These are phyloP conservation scores for Globisporangium viniferum DNA, from an alignment of 352 stramenopile species.

Conservation along the genomic window DNA sequence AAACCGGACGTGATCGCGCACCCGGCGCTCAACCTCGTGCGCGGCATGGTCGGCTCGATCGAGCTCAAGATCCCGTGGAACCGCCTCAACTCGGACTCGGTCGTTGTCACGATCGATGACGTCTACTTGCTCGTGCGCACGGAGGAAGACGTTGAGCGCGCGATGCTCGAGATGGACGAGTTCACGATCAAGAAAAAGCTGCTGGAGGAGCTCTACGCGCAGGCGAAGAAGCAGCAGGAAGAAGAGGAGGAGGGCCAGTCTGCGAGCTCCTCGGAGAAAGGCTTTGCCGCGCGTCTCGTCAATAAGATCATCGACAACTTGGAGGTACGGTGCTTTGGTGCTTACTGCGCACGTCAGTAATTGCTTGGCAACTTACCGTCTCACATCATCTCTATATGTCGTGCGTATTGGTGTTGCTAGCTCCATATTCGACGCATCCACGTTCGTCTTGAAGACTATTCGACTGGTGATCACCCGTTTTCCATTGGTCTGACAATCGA, in stretches of 20 bases:
- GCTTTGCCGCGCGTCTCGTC: slow-evolving; percentile 70
- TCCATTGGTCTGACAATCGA: slow-evolving; percentile 78
- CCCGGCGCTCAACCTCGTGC: slow-evolving; percentile 65
- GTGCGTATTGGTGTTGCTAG: slow-evolving; percentile 23
- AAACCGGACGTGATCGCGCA: slow-evolving; percentile 69
- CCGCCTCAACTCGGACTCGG: slow-evolving; percentile 81
- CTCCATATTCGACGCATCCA: slow-evolving; percentile 86
- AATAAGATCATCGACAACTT: slow-evolving; percentile 91
- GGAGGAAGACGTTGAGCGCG: slow-evolving; percentile 76
- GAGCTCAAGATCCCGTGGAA: slow-evolving; percentile 91
- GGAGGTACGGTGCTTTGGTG: slow-evolving; percentile 35
- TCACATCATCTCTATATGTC: background rate
- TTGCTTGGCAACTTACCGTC: background rate
- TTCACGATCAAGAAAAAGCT: slow-evolving; percentile 85
- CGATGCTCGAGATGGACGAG: slow-evolving; percentile 72
- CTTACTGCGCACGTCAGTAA: background rate
- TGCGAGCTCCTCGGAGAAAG: slow-evolving; percentile 34
- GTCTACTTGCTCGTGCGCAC: slow-evolving; percentile 80
- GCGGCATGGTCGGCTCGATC: slow-evolving; percentile 78
- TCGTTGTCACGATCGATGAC: slow-evolving; percentile 84
- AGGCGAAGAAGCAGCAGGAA: slow-evolving; percentile 65
- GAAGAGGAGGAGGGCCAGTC: slow-evolving; percentile 14
- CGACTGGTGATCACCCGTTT: slow-evolving; percentile 79
- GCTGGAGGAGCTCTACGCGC: slow-evolving; percentile 72
- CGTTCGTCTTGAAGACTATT: slow-evolving; percentile 75